Conservation (phyloP, 192 early-diverging fungal genomes). For the Linnemannia zychae region DNA sequence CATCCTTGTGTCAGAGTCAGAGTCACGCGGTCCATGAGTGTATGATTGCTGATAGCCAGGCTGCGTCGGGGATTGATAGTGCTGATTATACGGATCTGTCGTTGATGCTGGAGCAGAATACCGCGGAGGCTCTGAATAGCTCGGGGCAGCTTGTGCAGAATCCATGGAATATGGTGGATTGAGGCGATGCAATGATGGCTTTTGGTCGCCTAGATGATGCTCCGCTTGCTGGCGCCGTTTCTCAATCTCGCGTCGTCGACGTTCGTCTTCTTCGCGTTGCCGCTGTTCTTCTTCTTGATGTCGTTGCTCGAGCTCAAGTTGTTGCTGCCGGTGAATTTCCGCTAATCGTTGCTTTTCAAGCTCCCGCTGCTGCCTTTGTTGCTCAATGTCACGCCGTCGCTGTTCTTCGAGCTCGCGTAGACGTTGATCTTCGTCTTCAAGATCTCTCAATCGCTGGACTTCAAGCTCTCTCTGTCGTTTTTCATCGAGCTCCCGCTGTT, state of each 20-base stretch:
- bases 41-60: not conserved
- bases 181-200: not conserved
- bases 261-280: slow-evolving; percentile 5
- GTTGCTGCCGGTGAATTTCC: slow-evolving; percentile 7
- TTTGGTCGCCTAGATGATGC: not conserved
- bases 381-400: slow-evolving; percentile 4
- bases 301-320: slow-evolving; percentile 2
- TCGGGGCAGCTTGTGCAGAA: not conserved
- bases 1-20: not conserved
- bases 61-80: not conserved
- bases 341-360: not conserved
- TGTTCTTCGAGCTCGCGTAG: not conserved
- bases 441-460: not conserved
- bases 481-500: not conserved
- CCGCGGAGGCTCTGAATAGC: not conserved
- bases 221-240: not conserved
- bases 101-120: not conserved
- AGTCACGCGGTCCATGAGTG: not conserved
- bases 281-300: not conserved
- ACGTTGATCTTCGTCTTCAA: slow-evolving; percentile 6
- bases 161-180: not conserved
- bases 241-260: not conserved
- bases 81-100: not conserved
- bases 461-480: not conserved
- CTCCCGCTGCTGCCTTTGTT: slow-evolving; percentile 13